A percentile compares a stretch with the other conserved stretches of the same genome.
These are phyloP conservation scores for Silene noctiflora DNA, from an alignment of 179 eudicot genomes.

Conservation along the genomic window DNA sequence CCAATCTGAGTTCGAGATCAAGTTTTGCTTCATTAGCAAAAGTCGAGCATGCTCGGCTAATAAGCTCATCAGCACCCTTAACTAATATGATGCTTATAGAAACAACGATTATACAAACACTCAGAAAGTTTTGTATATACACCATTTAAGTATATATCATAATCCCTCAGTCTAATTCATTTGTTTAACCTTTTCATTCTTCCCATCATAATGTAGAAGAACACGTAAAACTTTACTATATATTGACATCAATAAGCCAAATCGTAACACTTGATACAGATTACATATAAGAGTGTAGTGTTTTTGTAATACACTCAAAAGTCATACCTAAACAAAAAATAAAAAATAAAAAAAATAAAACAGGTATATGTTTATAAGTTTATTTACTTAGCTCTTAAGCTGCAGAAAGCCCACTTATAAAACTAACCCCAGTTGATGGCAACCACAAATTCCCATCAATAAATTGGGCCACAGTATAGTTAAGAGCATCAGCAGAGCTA, in stretches of 20 bases:
- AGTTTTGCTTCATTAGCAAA: too few species aligned
- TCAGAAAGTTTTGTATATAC: too few species aligned
- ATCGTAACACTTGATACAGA: neutral
- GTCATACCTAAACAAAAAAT: neutral
- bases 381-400: slow-evolving; percentile 12
- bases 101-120: too few species aligned
- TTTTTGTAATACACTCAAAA: neutral
- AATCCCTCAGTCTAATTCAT: too few species aligned
- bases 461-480: slow-evolving; percentile 63
- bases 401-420: slow-evolving; percentile 40
- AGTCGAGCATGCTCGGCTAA: too few species aligned
- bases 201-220: too few species aligned
- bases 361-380: too few species aligned
- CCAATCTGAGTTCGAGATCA: too few species aligned
- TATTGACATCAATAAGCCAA: neutral
- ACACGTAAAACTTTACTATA: neutral
- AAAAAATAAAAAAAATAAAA: slow-evolving; percentile 5
- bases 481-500: slow-evolving; percentile 39
- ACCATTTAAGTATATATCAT: too few species aligned
- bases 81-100: too few species aligned
- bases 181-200: too few species aligned
- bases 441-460: slow-evolving; percentile 77
- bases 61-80: too few species aligned
- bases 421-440: slow-evolving; percentile 64
- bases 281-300: neutral